Evolutionary conservation across 2,329 filamentous ascomycete species (phyloP).

Genomic region (Aspergillus niger): DNA sequence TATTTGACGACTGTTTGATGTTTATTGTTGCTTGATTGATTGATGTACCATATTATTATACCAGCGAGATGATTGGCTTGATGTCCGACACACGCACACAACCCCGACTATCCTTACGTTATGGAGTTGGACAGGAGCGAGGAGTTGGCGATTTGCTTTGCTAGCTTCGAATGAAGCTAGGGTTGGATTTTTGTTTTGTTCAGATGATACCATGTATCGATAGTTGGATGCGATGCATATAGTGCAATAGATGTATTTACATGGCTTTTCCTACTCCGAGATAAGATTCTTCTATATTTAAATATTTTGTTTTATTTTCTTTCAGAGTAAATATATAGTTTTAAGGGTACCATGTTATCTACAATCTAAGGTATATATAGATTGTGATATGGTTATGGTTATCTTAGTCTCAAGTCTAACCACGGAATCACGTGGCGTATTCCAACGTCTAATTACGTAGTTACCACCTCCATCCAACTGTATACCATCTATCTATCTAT

Average conservation of each 20-base stretch:
- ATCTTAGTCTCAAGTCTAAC: too few relatives aligned
- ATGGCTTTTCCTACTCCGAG: not conserved
- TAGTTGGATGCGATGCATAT: not conserved
- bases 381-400: too few relatives aligned
- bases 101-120: not conserved
- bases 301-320: too few relatives aligned
- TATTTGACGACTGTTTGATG: constrained; percentile 8
- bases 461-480: too few relatives aligned
- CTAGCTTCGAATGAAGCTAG: not conserved
- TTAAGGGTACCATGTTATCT: too few relatives aligned
- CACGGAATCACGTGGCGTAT: too few relatives aligned
- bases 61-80: too few relatives aligned
- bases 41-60: constrained; percentile 8
- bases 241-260: not conserved
- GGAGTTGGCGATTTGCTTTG: constrained; percentile 1
- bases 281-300: too few relatives aligned
- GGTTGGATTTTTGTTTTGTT: not conserved
- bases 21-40: not conserved
- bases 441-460: too few relatives aligned
- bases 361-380: too few relatives aligned
- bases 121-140: not conserved
- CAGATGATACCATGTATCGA: not conserved
- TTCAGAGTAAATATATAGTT: too few relatives aligned
- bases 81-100: too few relatives aligned
- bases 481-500: not conserved